Evolutionary conservation across 2,329 filamentous ascomycete species (phyloP).

Genomic region (Clonostachys byssicola): DNA sequence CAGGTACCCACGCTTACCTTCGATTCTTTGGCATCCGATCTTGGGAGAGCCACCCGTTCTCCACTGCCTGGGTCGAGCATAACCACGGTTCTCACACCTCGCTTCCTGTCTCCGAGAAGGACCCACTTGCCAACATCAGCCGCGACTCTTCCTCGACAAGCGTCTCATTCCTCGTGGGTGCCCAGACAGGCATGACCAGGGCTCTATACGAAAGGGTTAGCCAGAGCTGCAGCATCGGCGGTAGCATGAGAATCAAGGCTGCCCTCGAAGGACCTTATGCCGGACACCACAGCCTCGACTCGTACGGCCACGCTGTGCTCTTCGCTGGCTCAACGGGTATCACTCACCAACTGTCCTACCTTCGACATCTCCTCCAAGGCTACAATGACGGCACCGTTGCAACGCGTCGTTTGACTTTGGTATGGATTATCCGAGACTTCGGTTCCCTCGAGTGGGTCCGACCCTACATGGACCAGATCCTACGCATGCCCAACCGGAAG

Average conservation of each 20-base stretch:
- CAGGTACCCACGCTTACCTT: slow-evolving; percentile 72
- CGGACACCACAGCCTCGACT: slow-evolving; percentile 78
- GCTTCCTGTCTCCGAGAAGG: slow-evolving; percentile 33
- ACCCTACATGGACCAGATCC: slow-evolving; percentile 73
- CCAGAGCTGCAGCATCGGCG: slow-evolving; percentile 12
- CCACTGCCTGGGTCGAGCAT: slow-evolving; percentile 69
- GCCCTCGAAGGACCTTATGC: slow-evolving; percentile 89
- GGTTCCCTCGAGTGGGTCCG: slow-evolving; percentile 91
- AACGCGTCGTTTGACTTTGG: slow-evolving; percentile 74
- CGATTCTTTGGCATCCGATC: slow-evolving; percentile 62
- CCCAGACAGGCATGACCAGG: slow-evolving; percentile 84
- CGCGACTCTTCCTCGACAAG: slow-evolving; percentile 41
- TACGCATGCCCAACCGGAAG: slow-evolving; percentile 74
- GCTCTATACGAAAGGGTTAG: slow-evolving; percentile 69
- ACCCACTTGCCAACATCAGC: slow-evolving; percentile 27
- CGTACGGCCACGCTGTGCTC: slow-evolving; percentile 87
- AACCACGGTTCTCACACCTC: slow-evolving; percentile 33
- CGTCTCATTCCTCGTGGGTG: slow-evolving; percentile 81
- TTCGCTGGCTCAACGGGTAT: slow-evolving; percentile 93
- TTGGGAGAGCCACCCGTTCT: slow-evolving; percentile 77
- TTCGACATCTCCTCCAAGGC: slow-evolving; percentile 70
- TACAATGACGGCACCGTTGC: slow-evolving; percentile 70
- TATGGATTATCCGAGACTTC: slow-evolving; percentile 90
- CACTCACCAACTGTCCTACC: slow-evolving; percentile 88
- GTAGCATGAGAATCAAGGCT: slow-evolving; percentile 59